Conservation (phyloP, 2,329 filamentous ascomycete species). For the Fusarium austroafricanum region DNA sequence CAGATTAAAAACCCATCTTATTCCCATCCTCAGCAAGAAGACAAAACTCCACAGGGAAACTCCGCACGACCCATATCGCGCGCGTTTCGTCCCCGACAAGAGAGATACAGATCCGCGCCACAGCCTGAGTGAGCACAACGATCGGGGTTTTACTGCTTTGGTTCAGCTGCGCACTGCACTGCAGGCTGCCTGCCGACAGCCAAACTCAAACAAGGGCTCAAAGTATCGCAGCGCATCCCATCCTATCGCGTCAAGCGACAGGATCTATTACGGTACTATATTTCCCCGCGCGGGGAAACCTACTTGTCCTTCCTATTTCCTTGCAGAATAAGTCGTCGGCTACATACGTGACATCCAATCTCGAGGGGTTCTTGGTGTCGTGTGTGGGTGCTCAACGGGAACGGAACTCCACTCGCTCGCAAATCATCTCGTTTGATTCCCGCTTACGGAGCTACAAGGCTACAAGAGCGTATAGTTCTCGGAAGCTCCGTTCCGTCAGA, state of each 20-base stretch:
- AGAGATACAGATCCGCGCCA: slow-evolving; percentile 28
- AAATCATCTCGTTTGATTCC: slow-evolving; percentile 23
- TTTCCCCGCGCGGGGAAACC: slow-evolving; percentile 21
- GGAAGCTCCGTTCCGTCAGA: slow-evolving; percentile 20
- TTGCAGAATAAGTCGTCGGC: no score
- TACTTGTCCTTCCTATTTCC: neutral
- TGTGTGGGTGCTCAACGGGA: neutral
- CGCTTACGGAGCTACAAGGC: slow-evolving; percentile 10
- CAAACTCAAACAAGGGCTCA: neutral
- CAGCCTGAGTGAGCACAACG: slow-evolving; percentile 1
- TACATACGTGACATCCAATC: neutral
- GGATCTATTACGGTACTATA: slow-evolving; percentile 3
- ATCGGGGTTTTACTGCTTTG: neutral
- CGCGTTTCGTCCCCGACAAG: neutral
- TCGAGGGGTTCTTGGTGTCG: neutral
- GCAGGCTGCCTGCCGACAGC: neutral
- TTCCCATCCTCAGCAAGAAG: slow-evolving; percentile 10
- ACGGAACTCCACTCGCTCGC: neutral
- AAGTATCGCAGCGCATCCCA: neutral
- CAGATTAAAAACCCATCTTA: slow-evolving; percentile 1
- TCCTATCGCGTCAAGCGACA: slow-evolving; percentile 7
- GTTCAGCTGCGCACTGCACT: neutral
- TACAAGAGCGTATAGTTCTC: neutral
- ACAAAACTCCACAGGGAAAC: slow-evolving; percentile 27
- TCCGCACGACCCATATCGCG: slow-evolving; percentile 39